Evolutionary conservation across 164 flowering plant genomes (phyloP).

Genomic region (Pachysandra terminalis): DNA sequence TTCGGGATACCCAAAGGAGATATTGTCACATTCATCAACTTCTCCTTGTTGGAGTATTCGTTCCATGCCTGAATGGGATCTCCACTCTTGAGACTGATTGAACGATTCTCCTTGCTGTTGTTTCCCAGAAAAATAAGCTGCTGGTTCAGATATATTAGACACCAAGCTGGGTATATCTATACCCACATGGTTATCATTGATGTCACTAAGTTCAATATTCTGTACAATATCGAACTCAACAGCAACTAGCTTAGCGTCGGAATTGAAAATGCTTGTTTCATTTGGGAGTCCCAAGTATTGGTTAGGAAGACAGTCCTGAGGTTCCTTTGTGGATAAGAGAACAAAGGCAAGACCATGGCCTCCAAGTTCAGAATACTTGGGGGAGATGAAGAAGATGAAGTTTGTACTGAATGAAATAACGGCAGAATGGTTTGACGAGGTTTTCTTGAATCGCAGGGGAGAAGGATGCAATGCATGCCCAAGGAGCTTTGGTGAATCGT

Average conservation of each 20-base stretch:
- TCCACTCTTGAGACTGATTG: slow-evolving; percentile 20
- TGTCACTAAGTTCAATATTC: slow-evolving; percentile 15
- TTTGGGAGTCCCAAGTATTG: no score
- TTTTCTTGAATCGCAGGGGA: slow-evolving; percentile 15
- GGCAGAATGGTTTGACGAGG: background rate
- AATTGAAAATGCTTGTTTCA: no score
- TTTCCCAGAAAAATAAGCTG: no score
- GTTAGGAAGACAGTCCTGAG: background rate
- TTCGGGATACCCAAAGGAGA: slow-evolving; percentile 18
- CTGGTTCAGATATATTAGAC: no score
- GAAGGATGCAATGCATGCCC: slow-evolving; percentile 25
- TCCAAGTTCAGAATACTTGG: no score
- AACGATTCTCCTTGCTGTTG: background rate
- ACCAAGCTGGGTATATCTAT: slow-evolving; percentile 33
- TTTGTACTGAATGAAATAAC: slow-evolving; percentile 20
- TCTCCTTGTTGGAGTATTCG: slow-evolving; percentile 29
- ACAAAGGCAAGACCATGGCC: no score
- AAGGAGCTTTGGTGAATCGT: no score
- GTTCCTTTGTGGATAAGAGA: slow-evolving; percentile 10
- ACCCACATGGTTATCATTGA: slow-evolving; percentile 57
- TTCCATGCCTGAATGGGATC: slow-evolving; percentile 38
- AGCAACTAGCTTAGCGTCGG: slow-evolving; percentile 8
- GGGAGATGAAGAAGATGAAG: slow-evolving; percentile 22
- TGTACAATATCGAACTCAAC: slow-evolving; percentile 24
- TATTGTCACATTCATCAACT: slow-evolving; percentile 34